These are phyloP conservation scores for Apiospora aurea DNA, from an alignment of 2,329 filamentous ascomycete genomes.

Conservation along the genomic window DNA sequence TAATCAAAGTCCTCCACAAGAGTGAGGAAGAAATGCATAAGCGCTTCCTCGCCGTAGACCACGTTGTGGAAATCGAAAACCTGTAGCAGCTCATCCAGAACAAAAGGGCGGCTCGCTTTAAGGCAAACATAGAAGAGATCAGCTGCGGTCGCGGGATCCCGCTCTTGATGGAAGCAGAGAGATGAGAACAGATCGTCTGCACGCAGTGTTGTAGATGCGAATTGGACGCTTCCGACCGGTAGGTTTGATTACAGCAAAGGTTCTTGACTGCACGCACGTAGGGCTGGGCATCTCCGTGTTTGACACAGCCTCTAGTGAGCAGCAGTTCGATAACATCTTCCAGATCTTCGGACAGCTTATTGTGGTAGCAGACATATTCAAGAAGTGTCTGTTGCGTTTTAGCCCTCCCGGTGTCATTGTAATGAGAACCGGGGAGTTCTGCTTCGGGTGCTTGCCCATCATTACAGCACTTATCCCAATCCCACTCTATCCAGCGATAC, in stretches of 20 bases:
- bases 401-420: background rate
- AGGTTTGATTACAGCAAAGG: background rate
- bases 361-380: background rate
- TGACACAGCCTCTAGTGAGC: background rate
- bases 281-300: background rate
- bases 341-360: background rate
- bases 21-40: background rate
- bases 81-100: background rate
- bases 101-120: background rate
- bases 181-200: background rate
- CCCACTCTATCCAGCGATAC: too few relatives aligned
- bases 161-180: background rate
- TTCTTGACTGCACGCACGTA: background rate
- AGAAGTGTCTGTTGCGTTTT: background rate
- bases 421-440: background rate
- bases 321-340: background rate
- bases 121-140: background rate
- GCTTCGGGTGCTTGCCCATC: background rate
- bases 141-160: background rate
- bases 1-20: too few relatives aligned
- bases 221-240: too few relatives aligned
- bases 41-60: background rate
- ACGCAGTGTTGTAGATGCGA: background rate
- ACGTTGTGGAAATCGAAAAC: background rate
- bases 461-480: background rate